Percentiles rank a stretch among this genome's conserved stretches.
Conservation (phyloP, 352 stramenopile species). For the Peronospora belbahrii region DNA sequence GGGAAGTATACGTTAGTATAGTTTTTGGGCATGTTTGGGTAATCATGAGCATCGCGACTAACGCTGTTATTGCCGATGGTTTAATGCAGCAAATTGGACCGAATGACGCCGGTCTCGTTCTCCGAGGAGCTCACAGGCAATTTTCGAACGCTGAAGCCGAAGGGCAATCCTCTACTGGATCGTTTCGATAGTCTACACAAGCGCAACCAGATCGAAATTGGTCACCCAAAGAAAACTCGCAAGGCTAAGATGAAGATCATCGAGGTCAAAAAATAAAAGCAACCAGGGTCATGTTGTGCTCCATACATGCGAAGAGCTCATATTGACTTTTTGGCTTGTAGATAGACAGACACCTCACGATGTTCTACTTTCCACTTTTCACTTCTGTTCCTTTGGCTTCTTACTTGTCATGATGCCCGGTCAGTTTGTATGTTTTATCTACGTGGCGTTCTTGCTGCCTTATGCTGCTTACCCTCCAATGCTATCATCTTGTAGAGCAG, state of each 20-base stretch:
- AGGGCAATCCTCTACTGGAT: slow-evolving; percentile 71
- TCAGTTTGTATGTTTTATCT: no score
- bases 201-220: slow-evolving; percentile 79
- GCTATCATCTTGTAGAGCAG: no score
- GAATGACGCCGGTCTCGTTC: slow-evolving; percentile 61
- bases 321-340: slow-evolving; percentile 32
- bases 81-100: slow-evolving; percentile 56
- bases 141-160: slow-evolving; percentile 69
- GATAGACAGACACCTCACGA: background rate
- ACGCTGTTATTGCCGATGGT: slow-evolving; percentile 2
- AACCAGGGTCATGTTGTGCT: slow-evolving; percentile 47
- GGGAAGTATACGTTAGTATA: slow-evolving; percentile 64
- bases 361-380: no score
- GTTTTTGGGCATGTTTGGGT: no score
- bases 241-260: slow-evolving; percentile 80
- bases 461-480: no score
- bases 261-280: slow-evolving; percentile 66
- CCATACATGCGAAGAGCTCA: slow-evolving; percentile 43
- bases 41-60: background rate
- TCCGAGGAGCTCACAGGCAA: slow-evolving; percentile 76
- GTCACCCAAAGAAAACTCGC: slow-evolving; percentile 44
- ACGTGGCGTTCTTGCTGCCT: no score
- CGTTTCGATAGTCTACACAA: slow-evolving; percentile 84
- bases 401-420: no score
- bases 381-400: no score